Percentiles rank a stretch among this genome's conserved stretches.
These are phyloP conservation scores for Cryphonectria japonica DNA, from an alignment of 2,329 filamentous ascomycete genomes.

Conservation along the genomic window DNA sequence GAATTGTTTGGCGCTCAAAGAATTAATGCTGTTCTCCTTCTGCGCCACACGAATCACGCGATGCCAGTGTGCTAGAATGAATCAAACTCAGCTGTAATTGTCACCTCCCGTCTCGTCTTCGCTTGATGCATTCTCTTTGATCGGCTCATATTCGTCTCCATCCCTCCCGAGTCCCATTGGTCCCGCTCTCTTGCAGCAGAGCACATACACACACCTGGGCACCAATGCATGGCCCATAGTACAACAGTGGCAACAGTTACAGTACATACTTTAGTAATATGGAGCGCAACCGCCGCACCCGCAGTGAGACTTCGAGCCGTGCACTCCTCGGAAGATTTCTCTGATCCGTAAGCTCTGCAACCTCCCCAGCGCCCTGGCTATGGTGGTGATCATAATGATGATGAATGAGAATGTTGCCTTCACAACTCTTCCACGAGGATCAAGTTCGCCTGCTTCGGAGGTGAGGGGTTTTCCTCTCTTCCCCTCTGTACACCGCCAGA, in stretches of 20 bases:
- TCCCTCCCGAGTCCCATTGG: not conserved
- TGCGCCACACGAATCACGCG: too few relatives aligned
- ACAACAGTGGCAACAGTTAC: not conserved
- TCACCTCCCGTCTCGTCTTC: constrained; percentile 1
- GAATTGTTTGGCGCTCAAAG: too few relatives aligned
- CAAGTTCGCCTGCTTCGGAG: not conserved
- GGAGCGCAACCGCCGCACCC: constrained; percentile 3
- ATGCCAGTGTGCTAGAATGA: too few relatives aligned
- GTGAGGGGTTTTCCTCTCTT: too few relatives aligned
- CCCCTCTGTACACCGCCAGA: constrained; percentile 17
- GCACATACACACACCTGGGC: not conserved
- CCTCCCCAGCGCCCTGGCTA: not conserved
- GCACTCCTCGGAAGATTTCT: not conserved
- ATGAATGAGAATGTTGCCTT: not conserved
- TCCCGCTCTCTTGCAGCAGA: constrained; percentile 4
- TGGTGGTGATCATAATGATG: too few relatives aligned
- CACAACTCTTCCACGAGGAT: not conserved
- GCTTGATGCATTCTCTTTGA: not conserved
- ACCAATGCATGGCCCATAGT: not conserved
- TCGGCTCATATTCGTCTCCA: not conserved
- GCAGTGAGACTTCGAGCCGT: not conserved
- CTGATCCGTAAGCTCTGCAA: not conserved
- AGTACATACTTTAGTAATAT: not conserved
- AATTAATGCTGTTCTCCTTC: too few relatives aligned
- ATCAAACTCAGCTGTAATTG: not conserved